Evolutionary conservation across 306 rosid species (phyloP), one percentile per base, ranked within the genome.

Genomic region (Quercus berberidifolia): DNA sequence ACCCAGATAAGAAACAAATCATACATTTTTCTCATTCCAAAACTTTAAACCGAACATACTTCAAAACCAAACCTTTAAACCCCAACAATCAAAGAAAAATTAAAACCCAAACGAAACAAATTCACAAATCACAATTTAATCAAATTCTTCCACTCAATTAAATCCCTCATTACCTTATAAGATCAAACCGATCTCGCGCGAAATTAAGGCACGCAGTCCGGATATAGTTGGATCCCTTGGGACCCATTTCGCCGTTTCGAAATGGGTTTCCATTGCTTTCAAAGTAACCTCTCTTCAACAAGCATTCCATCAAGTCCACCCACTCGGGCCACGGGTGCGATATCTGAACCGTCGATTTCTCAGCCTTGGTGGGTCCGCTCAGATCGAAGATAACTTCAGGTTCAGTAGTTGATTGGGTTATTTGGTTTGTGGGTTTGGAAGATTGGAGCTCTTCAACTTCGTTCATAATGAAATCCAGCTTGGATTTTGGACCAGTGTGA

Each of bases 291-390:
- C 87, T 83, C 64, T 78, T 81, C 79, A 85, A 69, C 85, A 92
- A 81, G 69, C 80, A 81, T 75, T 88, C 87, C 89, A 90, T 89
- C 73, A 92, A 74, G 23, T 75, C 82, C 70, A 88, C 85, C 97
- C 98, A 94, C 75, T 92, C 96, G 11, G 88, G 91, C 97, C 92
- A 94, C 10, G 96, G 97, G 64, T 92, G 96, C 49, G 90, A 86
- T 80, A 91, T 76, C 30, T 80, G 92, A 75, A 85, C 81, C 21
- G 71, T 38, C 26, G 72, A 43, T 62, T 78, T 63, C 33, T 83
- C 82, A n/a, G 23, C 83, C 23, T 77, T 77, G 1, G 70, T 38
- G 1, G 15, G 75, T 20, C 21, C 57, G n/a, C 46, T 55, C 41
- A 20, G 30, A n/a, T 74, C 75, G n/a, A 65, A 10, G 5, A 9